A percentile compares a stretch with the other conserved stretches of the same genome.
phyloP scores from a whole-genome alignment of 2,329 filamentous ascomycete genomes.

The Cladobotryum protrusum region DNA sequence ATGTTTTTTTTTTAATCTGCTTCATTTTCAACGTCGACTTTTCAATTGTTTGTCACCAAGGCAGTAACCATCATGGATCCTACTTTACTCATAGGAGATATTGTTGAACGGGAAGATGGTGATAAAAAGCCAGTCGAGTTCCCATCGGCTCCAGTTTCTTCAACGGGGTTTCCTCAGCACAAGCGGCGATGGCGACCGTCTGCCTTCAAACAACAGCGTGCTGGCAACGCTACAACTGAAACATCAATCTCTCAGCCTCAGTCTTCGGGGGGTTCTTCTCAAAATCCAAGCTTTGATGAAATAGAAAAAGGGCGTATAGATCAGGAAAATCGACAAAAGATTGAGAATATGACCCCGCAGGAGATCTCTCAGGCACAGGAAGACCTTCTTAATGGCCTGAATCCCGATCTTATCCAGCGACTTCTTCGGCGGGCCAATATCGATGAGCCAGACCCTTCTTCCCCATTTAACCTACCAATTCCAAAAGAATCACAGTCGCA shows the following conservation, averaged over 20 bases:
- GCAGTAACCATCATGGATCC: constrained; percentile 26
- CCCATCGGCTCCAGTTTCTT: constrained; percentile 37
- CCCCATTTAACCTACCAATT: constrained; percentile 35
- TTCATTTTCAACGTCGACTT: neutral
- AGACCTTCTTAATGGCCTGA: constrained; percentile 73
- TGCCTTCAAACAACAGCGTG: constrained; percentile 63
- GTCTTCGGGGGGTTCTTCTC: neutral
- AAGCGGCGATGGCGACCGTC: constrained; percentile 70
- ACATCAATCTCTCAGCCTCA: neutral
- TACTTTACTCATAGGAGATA: constrained; percentile 63
- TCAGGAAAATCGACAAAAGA: constrained; percentile 67
- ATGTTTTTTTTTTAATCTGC: neutral
- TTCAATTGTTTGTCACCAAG: neutral
- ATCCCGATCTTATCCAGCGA: constrained; percentile 68
- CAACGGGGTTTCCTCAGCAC: constrained; percentile 80
- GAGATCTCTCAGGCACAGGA: constrained; percentile 76
- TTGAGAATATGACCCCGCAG: constrained; percentile 71
- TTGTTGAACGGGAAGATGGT: constrained; percentile 65
- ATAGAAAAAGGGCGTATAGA: constrained; percentile 70
- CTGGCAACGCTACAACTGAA: constrained; percentile 17
- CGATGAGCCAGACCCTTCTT: constrained; percentile 49
- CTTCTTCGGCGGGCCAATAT: constrained; percentile 72
- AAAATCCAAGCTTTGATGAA: constrained; percentile 28
- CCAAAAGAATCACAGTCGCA: constrained; percentile 11
- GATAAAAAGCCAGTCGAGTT: constrained; percentile 55